A percentile compares a stretch with the other conserved stretches of the same genome.
Conservation (phyloP, 371 early-diverging fungal species). For the Coemansia sp. region DNA sequence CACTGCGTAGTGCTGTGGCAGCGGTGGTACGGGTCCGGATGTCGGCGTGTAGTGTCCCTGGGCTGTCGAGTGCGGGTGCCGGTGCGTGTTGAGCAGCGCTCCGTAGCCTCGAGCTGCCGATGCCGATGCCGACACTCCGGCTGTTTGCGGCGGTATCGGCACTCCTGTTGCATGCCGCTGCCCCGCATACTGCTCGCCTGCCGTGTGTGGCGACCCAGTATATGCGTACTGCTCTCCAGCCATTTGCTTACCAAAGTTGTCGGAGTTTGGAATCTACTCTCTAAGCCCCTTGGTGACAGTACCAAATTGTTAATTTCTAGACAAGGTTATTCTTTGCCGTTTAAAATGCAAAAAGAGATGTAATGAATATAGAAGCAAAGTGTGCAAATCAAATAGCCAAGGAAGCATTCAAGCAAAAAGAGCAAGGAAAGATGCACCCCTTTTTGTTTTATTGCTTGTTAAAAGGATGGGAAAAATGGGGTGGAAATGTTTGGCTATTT, state of each 20-base stretch:
- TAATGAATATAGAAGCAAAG: background rate
- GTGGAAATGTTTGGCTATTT: background rate
- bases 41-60: constrained; percentile 3
- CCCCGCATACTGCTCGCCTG: constrained; percentile 4
- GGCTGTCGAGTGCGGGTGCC: constrained; percentile 11
- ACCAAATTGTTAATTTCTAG: too few relatives aligned
- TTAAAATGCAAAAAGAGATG: background rate
- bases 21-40: constrained; percentile 7
- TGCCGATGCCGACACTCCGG: constrained; percentile 26
- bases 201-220: constrained; percentile 18
- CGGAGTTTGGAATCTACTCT: background rate
- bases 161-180: constrained; percentile 3
- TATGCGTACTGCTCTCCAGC: constrained; percentile 31
- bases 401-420: constrained; percentile 2
- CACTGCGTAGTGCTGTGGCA: constrained; percentile 18
- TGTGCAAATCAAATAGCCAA: background rate
- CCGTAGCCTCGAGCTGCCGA: constrained; percentile 28
- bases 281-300: too few relatives aligned
- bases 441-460: background rate
- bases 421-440: background rate
- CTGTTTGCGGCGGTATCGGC: constrained; percentile 16
- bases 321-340: too few relatives aligned
- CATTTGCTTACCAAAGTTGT: constrained; percentile 18
- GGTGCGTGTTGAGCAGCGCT: constrained; percentile 28
- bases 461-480: background rate